Percentiles rank a stretch among this genome's conserved stretches.
phyloP scores from a whole-genome alignment of 257 asterid genomes.

The Rauvolfia tetraphylla region DNA sequence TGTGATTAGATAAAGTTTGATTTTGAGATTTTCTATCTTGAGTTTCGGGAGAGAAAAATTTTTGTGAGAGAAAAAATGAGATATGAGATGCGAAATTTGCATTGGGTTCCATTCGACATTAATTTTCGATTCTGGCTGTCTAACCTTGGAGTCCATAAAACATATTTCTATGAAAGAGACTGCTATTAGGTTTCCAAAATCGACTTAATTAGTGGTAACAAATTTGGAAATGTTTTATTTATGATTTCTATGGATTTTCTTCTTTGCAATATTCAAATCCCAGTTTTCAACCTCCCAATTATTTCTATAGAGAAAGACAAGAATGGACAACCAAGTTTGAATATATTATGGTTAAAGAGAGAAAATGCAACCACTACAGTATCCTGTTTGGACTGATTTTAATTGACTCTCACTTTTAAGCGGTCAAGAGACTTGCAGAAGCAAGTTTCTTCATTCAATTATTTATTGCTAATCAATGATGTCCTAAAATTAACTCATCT shows the following conservation, averaged over 20 bases:
- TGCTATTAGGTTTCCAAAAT: conserved; percentile 1
- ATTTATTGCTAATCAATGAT: background rate
- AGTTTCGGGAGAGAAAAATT: too few species aligned
- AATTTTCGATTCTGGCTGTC: background rate
- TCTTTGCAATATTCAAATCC: background rate
- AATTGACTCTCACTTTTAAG: background rate
- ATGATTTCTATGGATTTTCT: background rate
- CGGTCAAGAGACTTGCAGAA: background rate
- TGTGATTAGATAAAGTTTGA: too few species aligned
- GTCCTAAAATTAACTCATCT: background rate
- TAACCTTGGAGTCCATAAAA: background rate
- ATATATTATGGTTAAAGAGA: background rate
- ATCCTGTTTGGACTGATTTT: background rate
- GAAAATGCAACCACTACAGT: background rate
- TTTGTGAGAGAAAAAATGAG: too few species aligned
- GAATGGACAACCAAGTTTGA: background rate
- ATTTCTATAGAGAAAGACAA: background rate
- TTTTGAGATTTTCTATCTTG: too few species aligned
- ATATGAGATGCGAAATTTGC: too few species aligned
- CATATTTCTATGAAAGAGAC: background rate
- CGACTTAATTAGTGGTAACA: background rate
- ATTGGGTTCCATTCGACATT: too few species aligned
- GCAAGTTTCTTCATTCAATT: background rate
- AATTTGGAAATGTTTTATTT: background rate
- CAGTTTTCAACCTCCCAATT: background rate